Evolutionary conservation across 345 rosid genomes (phyloP).

Genomic region (Murraya paniculata): DNA sequence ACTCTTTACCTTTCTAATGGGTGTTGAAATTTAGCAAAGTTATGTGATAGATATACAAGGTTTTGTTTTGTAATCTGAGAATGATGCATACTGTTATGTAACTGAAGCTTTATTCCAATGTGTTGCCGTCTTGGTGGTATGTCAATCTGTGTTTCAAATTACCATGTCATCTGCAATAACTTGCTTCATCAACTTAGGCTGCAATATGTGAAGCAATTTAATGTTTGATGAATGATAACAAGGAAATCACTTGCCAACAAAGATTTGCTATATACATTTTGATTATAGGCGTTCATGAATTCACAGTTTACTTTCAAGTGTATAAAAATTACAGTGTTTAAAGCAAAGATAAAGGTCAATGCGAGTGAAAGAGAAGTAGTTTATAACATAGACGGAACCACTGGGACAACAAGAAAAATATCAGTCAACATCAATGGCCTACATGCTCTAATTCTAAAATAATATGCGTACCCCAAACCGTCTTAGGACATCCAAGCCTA

Average conservation of each 20-base stretch:
- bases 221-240: neutral
- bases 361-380: neutral
- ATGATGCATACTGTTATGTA: too few relatives aligned
- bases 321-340: neutral
- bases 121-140: neutral
- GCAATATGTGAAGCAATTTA: neutral
- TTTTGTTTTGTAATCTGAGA: neutral
- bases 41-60: neutral
- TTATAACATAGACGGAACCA: neutral
- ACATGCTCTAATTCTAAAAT: neutral
- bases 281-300: neutral
- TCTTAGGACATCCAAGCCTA: conserved; percentile 1
- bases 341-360: neutral
- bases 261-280: neutral
- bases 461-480: neutral
- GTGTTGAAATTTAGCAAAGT: neutral
- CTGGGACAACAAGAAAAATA: neutral
- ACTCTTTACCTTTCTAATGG: neutral
- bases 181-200: neutral
- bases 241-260: neutral
- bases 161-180: neutral
- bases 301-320: neutral
- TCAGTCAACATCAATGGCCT: neutral
- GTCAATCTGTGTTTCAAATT: neutral
- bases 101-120: too few relatives aligned